phyloP scores from a whole-genome alignment of 176 grass and related monocot genomes.

The Alopecurus myosuroides region DNA sequence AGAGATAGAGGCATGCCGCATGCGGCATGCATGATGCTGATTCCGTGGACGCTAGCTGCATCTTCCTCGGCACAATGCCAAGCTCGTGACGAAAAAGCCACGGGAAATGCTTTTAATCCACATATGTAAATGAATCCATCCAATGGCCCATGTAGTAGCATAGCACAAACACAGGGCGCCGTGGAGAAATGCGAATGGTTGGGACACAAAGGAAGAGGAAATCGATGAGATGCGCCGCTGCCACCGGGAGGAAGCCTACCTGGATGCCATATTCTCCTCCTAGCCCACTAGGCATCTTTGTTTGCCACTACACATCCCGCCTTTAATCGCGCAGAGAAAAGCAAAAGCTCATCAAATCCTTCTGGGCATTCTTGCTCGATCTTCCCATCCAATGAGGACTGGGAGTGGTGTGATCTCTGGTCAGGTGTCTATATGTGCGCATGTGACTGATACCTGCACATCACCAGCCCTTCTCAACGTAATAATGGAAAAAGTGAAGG shows the following conservation, averaged over 20 bases:
- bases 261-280: constrained; percentile 22
- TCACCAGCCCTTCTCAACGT: background rate
- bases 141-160: no score
- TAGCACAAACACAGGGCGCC: no score
- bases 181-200: no score
- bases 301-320: background rate
- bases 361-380: background rate
- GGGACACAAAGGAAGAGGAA: no score
- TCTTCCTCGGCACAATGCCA: background rate
- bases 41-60: no score
- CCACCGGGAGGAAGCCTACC: background rate
- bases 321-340: no score
- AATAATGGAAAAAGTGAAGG: background rate
- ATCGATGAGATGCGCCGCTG: no score
- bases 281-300: background rate
- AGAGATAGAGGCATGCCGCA: no score
- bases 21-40: no score
- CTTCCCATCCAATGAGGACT: background rate
- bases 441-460: background rate
- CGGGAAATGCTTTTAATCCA: no score
- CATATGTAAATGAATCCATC: no score
- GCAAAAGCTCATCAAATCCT: background rate
- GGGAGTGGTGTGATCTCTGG: background rate
- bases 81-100: background rate
- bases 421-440: no score